Percentiles rank a stretch among this genome's conserved stretches.
Evolutionary conservation across 805 yeast species (phyloP).

Genomic region (Pichia californica): DNA sequence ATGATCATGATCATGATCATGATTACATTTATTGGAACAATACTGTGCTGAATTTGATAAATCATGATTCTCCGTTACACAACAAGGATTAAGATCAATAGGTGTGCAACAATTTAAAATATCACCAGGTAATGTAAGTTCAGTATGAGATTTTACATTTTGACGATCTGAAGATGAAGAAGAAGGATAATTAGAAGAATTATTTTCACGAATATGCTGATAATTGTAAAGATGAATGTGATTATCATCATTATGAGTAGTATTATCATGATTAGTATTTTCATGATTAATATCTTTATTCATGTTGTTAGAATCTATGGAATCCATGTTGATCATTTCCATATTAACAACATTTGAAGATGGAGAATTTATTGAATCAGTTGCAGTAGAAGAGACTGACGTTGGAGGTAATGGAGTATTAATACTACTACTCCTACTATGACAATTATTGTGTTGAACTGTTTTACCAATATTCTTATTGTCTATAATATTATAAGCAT

Average conservation of each 20-base stretch:
- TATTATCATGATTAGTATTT: too few species aligned
- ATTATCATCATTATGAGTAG: too few species aligned
- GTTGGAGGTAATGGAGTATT: too few species aligned
- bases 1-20: background rate
- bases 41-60: background rate
- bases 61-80: background rate
- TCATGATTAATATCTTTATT: background rate
- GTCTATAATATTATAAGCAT: background rate
- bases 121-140: background rate
- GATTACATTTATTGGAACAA: background rate
- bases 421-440: too few species aligned
- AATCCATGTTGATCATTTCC: too few species aligned
- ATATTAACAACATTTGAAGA: too few species aligned
- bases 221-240: background rate
- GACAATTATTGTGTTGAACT: too few species aligned
- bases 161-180: conserved; percentile 2
- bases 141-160: conserved; percentile 10
- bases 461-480: too few species aligned
- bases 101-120: conserved; percentile 4
- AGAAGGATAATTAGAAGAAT: too few species aligned
- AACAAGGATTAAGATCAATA: conserved; percentile 8
- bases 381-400: too few species aligned
- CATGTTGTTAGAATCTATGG: background rate
- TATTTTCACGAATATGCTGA: background rate
- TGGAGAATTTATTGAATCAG: too few species aligned